Base-by-base conservation (phyloP, 148 eudicot genomes). In the Polygonum aviculare region DNA sequence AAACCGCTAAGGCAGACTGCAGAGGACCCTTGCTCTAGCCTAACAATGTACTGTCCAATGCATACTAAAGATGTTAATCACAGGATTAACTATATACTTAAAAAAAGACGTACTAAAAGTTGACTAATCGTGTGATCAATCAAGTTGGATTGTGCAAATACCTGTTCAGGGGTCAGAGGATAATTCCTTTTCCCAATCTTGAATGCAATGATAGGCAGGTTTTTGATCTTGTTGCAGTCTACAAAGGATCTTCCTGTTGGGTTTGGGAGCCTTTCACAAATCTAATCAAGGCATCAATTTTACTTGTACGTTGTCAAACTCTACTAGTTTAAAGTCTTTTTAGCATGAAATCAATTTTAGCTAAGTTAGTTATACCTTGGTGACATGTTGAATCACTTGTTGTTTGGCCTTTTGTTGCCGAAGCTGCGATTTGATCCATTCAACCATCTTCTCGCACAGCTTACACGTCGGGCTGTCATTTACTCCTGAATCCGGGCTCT, bases 401-500 rank as follows among this genome's bases (percentile, higher is more conserved):
- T 90, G 91, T 79, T 91, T 78, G 60, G 99, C 93, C 80, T 85
- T 82, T 75, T 89, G 91, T 72, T 86, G 85, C 62, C 60, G 81
- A 45, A 95, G 86, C 77, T 95, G 94, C 77, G 74, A 85, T 45
- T 88, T 84, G 86, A 93, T 86, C 97, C 99, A 95, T 55, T 89
- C 89, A 71, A 91, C 94, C 49, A 92, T 80, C 98, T 89, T 95
- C 85, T 95, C 94, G 81, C 99, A 95, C 67, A 81, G 67, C 9
- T 15, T 67, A 67, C 72, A 67, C 1, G 44, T 19, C 41, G 26
- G 70, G 6, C 85, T 85, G 51, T 86, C 79, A 59, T 90, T 19
- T 57, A 57, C 33, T 57, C 21, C 12, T 2, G 0, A 21, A 19
- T 22, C 63, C 63, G 79, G 22, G 75, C 60, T 54, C 60, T 54